Evolutionary conservation across 345 rosid genomes (phyloP).

Genomic region (Camelina sativa): DNA sequence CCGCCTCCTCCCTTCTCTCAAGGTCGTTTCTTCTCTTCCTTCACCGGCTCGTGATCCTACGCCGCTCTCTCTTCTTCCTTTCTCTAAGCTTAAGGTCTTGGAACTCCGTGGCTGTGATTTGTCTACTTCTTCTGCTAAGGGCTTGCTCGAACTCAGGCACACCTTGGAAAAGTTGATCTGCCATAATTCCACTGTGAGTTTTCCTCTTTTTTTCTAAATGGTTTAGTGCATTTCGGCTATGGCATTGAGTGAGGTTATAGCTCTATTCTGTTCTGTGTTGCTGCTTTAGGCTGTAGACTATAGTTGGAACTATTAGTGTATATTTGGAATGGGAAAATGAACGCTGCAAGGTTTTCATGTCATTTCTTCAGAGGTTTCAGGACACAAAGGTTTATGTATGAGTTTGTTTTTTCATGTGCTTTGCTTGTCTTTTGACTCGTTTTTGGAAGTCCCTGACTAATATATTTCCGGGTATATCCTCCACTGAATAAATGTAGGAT

Average conservation of each 20-base stretch:
- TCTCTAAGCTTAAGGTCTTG: conserved; percentile 71
- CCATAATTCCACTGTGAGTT: conserved; percentile 93
- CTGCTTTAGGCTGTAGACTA: conserved; percentile 33
- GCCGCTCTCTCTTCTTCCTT: conserved; percentile 83
- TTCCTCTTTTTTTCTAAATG: not conserved
- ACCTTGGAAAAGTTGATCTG: conserved; percentile 92
- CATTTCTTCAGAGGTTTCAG: conserved; percentile 38
- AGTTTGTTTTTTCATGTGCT: conserved; percentile 4
- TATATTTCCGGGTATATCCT: conserved; percentile 27
- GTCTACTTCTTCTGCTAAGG: conserved; percentile 90
- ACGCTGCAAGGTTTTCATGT: conserved; percentile 30
- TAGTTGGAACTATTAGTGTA: conserved; percentile 33
- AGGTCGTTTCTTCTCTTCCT: conserved; percentile 81
- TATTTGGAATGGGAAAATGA: conserved; percentile 38
- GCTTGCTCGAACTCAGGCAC: conserved; percentile 83
- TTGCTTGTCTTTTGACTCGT: conserved; percentile 19
- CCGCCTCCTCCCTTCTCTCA: conserved; percentile 73
- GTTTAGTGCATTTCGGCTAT: conserved; percentile 20
- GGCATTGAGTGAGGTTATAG: conserved; percentile 37
- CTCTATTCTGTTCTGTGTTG: conserved; percentile 13
- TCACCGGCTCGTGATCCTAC: conserved; percentile 87
- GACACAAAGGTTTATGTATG: conserved; percentile 38
- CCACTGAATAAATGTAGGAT: conserved; percentile 54
- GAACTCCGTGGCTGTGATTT: conserved; percentile 95
- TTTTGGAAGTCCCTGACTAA: conserved; percentile 27